Percentiles rank a stretch among this genome's conserved stretches.
Conservation (phyloP, 306 rosid genomes). For the Rosa multiflora region DNA sequence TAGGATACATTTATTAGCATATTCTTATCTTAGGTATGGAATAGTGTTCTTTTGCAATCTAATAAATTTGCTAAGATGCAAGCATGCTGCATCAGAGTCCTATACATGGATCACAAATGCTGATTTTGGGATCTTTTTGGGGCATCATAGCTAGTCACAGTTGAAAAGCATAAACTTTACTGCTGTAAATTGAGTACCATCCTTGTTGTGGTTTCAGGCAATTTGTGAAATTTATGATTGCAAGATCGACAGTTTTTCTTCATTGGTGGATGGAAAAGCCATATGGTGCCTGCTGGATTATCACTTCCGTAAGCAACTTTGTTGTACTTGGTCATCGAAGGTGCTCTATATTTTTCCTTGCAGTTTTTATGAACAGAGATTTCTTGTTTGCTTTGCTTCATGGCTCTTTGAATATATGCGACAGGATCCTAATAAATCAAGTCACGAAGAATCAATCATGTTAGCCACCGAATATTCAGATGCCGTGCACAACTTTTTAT, state of each 20-base stretch:
- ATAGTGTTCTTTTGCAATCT: neutral
- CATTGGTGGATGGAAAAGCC: constrained; percentile 91
- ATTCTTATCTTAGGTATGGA: constrained; percentile 3
- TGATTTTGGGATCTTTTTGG: neutral
- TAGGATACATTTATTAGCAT: neutral
- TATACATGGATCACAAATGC: neutral
- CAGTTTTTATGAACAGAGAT: constrained; percentile 11
- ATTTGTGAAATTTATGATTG: constrained; percentile 69
- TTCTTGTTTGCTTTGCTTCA: constrained; percentile 15
- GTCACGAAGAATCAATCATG: constrained; percentile 64
- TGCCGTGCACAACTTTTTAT: constrained; percentile 80
- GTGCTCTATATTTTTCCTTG: constrained; percentile 38
- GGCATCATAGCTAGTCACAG: constrained; percentile 2
- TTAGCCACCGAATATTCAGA: constrained; percentile 63
- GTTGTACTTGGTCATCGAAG: constrained; percentile 57
- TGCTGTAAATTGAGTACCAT: neutral
- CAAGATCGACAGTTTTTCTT: constrained; percentile 49
- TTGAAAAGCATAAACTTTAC: neutral
- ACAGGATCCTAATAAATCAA: constrained; percentile 52
- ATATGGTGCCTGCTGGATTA: constrained; percentile 96
- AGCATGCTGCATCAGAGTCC: neutral
- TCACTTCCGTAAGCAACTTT: constrained; percentile 79
- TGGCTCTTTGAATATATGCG: constrained; percentile 13
- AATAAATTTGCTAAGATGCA: neutral
- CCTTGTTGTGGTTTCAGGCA: constrained; percentile 45